A percentile compares a stretch with the other conserved stretches of the same genome.
These are phyloP conservation scores for Phaeotremella skinneri DNA, from an alignment of 768 basidiomycete genomes.

Conservation along the genomic window DNA sequence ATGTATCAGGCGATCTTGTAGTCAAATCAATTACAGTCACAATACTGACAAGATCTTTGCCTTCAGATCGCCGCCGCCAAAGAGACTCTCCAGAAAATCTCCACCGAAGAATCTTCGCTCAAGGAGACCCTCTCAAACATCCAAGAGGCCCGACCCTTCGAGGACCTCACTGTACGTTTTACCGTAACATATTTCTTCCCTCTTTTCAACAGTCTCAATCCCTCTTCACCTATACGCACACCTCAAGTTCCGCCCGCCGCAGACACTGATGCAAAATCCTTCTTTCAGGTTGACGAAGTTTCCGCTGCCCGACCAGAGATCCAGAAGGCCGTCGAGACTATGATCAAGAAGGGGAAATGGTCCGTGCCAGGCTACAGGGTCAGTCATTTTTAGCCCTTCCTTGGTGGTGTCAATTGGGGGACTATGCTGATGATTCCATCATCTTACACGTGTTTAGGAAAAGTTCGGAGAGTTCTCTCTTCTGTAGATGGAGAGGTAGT, in stretches of 20 bases:
- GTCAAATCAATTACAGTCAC: neutral
- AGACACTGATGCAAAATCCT: neutral
- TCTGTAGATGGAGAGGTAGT: constrained; percentile 60
- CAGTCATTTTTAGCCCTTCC: constrained; percentile 19
- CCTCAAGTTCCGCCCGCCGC: neutral
- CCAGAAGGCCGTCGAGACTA: constrained; percentile 77
- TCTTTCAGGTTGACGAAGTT: constrained; percentile 74
- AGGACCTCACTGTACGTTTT: constrained; percentile 79
- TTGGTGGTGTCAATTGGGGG: neutral
- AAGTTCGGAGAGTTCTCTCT: constrained; percentile 93
- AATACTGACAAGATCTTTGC: neutral
- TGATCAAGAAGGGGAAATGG: constrained; percentile 98
- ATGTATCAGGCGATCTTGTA: neutral
- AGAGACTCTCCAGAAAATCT: constrained; percentile 85
- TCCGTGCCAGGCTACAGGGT: constrained; percentile 76
- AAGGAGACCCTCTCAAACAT: constrained; percentile 94
- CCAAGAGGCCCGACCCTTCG: constrained; percentile 93
- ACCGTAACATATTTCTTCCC: neutral
- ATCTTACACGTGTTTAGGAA: constrained; percentile 60
- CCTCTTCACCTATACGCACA: neutral
- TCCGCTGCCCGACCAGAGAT: constrained; percentile 89
- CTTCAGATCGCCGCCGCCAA: constrained; percentile 78
- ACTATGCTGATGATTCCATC: neutral
- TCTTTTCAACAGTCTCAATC: neutral
- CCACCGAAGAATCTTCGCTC: constrained; percentile 83